Conservation (phyloP, 78 protist species). For the Chrysochromulina parva region DNA sequence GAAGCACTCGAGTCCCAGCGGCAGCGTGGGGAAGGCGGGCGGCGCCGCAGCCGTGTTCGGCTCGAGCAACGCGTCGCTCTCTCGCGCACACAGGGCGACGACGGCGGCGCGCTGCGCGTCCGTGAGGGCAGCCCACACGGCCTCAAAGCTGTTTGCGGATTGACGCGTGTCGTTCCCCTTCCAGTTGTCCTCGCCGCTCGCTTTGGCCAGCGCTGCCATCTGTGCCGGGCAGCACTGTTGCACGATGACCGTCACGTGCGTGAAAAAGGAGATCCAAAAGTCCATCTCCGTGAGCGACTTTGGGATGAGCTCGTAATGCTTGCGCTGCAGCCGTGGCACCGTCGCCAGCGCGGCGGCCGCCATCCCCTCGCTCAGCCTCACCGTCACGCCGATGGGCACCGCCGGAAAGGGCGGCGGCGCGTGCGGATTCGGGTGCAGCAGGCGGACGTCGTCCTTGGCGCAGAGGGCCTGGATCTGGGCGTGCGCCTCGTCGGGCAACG, state of each 20-base stretch:
- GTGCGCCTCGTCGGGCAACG: too few relatives aligned
- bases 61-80: not conserved
- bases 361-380: not conserved
- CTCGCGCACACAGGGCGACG: not conserved
- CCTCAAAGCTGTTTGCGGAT: not conserved
- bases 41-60: not conserved
- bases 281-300: not conserved
- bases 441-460: too few relatives aligned
- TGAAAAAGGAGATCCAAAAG: not conserved
- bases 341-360: not conserved
- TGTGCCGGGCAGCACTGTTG: not conserved
- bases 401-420: too few relatives aligned
- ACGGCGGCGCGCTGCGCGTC: not conserved
- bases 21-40: conserved; percentile 1
- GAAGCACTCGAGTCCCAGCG: not conserved
- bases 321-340: conserved; percentile 27
- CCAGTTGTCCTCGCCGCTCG: not conserved
- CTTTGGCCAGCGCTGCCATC: not conserved
- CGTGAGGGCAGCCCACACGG: not conserved
- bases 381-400: too few relatives aligned
- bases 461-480: too few relatives aligned
- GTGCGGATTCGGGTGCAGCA: too few relatives aligned
- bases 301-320: conserved; percentile 27
- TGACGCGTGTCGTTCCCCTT: not conserved
- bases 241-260: not conserved